Base-by-base conservation (phyloP, 768 basidiomycete genomes). In the Macrolepiota fuliginosa region DNA sequence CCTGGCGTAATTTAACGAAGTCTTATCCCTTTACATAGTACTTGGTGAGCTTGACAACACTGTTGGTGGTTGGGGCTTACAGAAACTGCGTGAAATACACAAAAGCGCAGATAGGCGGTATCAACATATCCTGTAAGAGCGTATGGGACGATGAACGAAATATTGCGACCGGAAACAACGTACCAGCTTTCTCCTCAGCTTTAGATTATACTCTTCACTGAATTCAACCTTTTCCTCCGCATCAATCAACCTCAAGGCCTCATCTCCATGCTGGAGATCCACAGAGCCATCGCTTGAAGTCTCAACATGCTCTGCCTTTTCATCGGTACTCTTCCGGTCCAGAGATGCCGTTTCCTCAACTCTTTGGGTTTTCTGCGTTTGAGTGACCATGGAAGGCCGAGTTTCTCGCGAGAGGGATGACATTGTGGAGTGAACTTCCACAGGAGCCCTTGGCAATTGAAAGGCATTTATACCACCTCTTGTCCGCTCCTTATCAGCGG, bases 1-100 rank as follows among this genome's bases (percentile, higher is more conserved):
- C 85, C 84, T 86, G n/a, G 87, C 87, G 76, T 88, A 88, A 68
- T 87, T 88, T 40, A 88, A 69, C 12, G 85, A 83, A 3, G 86
- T 87, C 76, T 89, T 90, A 70, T 89, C 88, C 61, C 86, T 87
- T 61, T 4, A 61, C 54, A 29, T 15, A 47, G 2, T 10, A 51
- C 13, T 49, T 25, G 11, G 10, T 32, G 15, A 47, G 19, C 25
- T 32, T 13, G 1, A 36, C 29, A 32, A 24, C 50, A 9, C 19
- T 2, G 25, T 37, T 15, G 10, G n/a, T 2, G 42, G 19, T 50
- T 25, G 19, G 13, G 7, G 63, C 82, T 56, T 67, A 88, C 84
- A 88, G 68, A 65, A 82, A 88, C 66, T 89, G 85, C 0, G 83
- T 85, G 68, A 89, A 89, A 70, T 88, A 89, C 12, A 88, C 86